Base-by-base conservation (phyloP, 495 filamentous ascomycete genomes). In the Mytilinidion resinicola region DNA sequence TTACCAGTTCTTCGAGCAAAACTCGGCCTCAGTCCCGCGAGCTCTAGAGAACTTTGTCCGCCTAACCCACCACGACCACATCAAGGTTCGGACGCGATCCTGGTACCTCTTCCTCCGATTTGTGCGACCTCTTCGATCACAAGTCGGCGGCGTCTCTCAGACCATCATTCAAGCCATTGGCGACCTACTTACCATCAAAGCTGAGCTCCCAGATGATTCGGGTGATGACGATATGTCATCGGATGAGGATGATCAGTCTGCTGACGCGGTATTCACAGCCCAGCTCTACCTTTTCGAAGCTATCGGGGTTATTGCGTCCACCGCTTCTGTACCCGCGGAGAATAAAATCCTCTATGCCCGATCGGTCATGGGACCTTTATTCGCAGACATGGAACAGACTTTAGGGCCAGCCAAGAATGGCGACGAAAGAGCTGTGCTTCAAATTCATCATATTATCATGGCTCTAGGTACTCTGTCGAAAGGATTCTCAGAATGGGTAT, bases 41-140 rank as follows among this genome's bases (percentile, higher is more conserved):
- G 90, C 90, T 4, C 77, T 99, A n/a, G 90, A 96, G 62, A 87
- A 85, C 66, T 99, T 97, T 73, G 88, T 97, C 36, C 82, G 83
- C 34, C 82, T 96, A 21, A 85, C 91, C 3, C 93, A 97, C 65
- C 88, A 95, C 69, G 80, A 86, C 39, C 84, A 95, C 67, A 79
- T 88, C 46, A 85, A 88, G 57, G 86, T 99, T 38, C 85, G 88
- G 57, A 88, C 85, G 1, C 82, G 95, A 53, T 95, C 95, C 1
- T 99, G 95, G 93, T 96, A 96, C 66, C 82, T 97, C 8, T 97
- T 99, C 74, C 84, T 87, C 54, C 88, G 91, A 6, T 85, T 96
- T 57, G 88, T 96, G n/a, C 93, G 91, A 73, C 88, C 90, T 63
- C 78, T 97, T 19, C 78, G 91, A 53, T 73, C 79, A 4, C 84